phyloP scores from a whole-genome alignment of 2,329 filamentous ascomycete genomes.

The Monilinia vaccinii-corymbosi region DNA sequence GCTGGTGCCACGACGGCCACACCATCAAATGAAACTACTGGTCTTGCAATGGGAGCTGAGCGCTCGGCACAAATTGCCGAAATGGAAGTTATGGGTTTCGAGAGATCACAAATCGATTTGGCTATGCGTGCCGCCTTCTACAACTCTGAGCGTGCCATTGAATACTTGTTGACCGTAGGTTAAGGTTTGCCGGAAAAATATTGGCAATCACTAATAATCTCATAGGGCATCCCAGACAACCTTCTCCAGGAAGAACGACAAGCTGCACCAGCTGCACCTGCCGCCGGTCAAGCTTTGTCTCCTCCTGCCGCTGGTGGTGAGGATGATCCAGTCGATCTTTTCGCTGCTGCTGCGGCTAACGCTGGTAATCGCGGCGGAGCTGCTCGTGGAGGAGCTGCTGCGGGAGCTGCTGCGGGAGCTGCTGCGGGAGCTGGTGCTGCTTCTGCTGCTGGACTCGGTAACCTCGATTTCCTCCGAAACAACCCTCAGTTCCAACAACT shows the following conservation, averaged over 20 bases:
- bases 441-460: constrained; percentile 51
- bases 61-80: constrained; percentile 74
- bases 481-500: constrained; percentile 98
- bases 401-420: constrained; percentile 36
- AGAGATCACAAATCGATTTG: constrained; percentile 76
- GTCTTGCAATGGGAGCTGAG: constrained; percentile 78
- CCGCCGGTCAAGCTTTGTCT: constrained; percentile 36
- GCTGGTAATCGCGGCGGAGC: constrained; percentile 36
- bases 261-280: constrained; percentile 36
- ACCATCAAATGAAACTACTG: constrained; percentile 59
- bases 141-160: constrained; percentile 94
- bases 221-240: constrained; percentile 81
- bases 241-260: constrained; percentile 60
- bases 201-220: constrained; percentile 12
- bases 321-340: constrained; percentile 73
- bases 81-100: constrained; percentile 98
- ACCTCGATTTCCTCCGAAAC: constrained; percentile 86
- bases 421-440: constrained; percentile 36
- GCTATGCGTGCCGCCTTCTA: constrained; percentile 95
- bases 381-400: constrained; percentile 38
- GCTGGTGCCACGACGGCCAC: constrained; percentile 38
- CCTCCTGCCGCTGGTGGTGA: constrained; percentile 39
- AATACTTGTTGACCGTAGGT: constrained; percentile 82
- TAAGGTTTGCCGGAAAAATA: neutral
- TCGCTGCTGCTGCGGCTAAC: constrained; percentile 68